These are phyloP conservation scores for Klebsormidium nitens DNA, from an alignment of 139 green algal species.

Conservation along the genomic window DNA sequence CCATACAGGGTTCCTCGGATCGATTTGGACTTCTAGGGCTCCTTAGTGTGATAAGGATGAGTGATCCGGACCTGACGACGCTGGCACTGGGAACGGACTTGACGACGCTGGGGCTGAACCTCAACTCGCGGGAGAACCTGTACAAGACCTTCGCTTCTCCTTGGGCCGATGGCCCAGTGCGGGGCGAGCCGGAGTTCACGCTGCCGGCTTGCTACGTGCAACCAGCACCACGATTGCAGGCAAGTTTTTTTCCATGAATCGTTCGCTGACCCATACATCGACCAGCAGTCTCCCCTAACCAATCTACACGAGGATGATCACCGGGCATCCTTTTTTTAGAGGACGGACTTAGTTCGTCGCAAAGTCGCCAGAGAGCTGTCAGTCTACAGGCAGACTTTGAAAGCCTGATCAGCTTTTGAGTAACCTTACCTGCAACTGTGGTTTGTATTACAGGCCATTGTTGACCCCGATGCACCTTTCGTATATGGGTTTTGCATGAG, in stretches of 20 bases:
- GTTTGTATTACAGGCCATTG: too few relatives aligned
- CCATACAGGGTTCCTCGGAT: constrained; percentile 42
- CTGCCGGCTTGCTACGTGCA: constrained; percentile 76
- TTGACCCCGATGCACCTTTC: too few relatives aligned
- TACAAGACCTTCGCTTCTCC: constrained; percentile 78
- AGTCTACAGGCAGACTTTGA: too few relatives aligned
- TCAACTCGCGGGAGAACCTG: constrained; percentile 76
- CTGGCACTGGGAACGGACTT: constrained; percentile 93
- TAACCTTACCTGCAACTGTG: too few relatives aligned
- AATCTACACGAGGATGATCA: too few relatives aligned
- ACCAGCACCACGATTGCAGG: constrained; percentile 51
- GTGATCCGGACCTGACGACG: constrained; percentile 86
- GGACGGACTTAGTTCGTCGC: too few relatives aligned
- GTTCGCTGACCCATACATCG: too few relatives aligned
- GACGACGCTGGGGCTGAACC: constrained; percentile 90
- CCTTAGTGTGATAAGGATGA: constrained; percentile 88
- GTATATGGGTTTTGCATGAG: too few relatives aligned
- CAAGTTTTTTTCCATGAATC: constrained; percentile 36
- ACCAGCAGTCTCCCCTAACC: too few relatives aligned
- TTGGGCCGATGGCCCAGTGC: constrained; percentile 67
- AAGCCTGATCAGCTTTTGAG: too few relatives aligned
- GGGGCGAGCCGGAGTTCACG: constrained; percentile 75
- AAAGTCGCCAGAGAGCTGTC: too few relatives aligned
- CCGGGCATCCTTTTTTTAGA: too few relatives aligned
- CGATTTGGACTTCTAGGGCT: constrained; percentile 86